These are phyloP conservation scores for Beauveria australis DNA, from an alignment of 2,329 filamentous ascomycete genomes.

Conservation along the genomic window DNA sequence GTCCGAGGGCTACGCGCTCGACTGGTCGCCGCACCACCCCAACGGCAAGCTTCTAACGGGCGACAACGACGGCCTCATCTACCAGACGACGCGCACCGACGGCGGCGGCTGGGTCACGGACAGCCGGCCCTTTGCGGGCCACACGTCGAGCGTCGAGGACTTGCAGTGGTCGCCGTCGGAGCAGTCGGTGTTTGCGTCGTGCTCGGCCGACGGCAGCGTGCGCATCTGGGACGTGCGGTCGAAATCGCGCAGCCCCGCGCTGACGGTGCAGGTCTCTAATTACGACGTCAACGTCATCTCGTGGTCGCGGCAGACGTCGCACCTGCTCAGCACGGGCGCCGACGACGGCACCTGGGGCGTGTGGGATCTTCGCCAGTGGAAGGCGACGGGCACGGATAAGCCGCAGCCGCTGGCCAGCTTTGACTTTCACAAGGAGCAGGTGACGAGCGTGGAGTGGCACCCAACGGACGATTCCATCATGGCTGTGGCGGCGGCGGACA, in stretches of 20 bases:
- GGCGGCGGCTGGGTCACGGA: conserved; percentile 88
- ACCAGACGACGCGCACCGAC: conserved; percentile 75
- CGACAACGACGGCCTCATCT: conserved; percentile 85
- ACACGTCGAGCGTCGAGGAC: conserved; percentile 82
- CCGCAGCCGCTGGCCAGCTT: conserved; percentile 86
- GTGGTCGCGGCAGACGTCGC: conserved; percentile 82
- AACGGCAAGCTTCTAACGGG: conserved; percentile 84
- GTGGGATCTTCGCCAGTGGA: conserved; percentile 96
- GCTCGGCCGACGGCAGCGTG: conserved; percentile 86
- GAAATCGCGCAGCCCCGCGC: conserved; percentile 79
- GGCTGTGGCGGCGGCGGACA: conserved; percentile 83
- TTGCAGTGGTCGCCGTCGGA: conserved; percentile 95
- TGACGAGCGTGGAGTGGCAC: conserved; percentile 95
- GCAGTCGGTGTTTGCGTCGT: conserved; percentile 87
- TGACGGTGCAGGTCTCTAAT: conserved; percentile 75
- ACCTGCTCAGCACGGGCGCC: conserved; percentile 84
- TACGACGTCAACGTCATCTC: conserved; percentile 94
- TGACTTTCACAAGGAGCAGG: conserved; percentile 90
- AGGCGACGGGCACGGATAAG: conserved; percentile 45
- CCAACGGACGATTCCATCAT: conserved; percentile 95
- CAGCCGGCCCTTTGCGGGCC: conserved; percentile 72
- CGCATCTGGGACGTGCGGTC: conserved; percentile 93
- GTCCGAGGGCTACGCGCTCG: conserved; percentile 89
- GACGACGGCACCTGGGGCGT: conserved; percentile 93
- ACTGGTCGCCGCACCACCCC: conserved; percentile 77